A percentile compares a stretch with the other conserved stretches of the same genome.
phyloP scores from a whole-genome alignment of 768 basidiomycete species.

The Leccinum disarticulatum region DNA sequence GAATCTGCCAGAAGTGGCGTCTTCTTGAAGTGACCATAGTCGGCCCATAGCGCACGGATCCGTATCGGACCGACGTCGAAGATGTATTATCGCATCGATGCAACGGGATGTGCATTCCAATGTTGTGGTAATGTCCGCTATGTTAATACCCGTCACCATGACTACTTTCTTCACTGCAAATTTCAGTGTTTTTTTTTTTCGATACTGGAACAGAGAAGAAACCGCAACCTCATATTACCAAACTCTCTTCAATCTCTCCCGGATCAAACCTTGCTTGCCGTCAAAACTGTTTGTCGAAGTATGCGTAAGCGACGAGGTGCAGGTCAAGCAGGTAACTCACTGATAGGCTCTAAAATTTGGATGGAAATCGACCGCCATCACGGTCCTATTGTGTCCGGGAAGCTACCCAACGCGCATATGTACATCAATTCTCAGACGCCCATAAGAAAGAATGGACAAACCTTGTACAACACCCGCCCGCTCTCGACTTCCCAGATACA shows the following conservation, averaged over 20 bases:
- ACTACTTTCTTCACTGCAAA: conserved; percentile 3
- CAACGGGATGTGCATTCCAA: no score
- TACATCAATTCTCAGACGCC: neutral
- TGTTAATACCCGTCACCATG: no score
- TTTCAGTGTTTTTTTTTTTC: neutral
- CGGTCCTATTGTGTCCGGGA: conserved; percentile 95
- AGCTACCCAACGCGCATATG: conserved; percentile 52
- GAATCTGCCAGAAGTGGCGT: no score
- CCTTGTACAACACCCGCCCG: conserved; percentile 76
- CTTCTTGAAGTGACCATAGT: no score
- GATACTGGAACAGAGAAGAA: neutral
- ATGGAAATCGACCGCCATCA: conserved; percentile 94
- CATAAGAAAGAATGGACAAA: conserved; percentile 30
- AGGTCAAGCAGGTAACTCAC: conserved; percentile 44
- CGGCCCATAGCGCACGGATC: no score
- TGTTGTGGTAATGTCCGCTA: no score
- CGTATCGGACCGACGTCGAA: no score
- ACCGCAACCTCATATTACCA: conserved; percentile 38
- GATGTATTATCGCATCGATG: no score
- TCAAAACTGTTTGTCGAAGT: conserved; percentile 58
- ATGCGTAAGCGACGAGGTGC: conserved; percentile 4
- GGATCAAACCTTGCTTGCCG: conserved; percentile 92
- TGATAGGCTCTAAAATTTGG: conserved; percentile 94
- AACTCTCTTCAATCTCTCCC: conserved; percentile 81
- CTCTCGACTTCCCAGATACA: conserved; percentile 87